phyloP scores from a whole-genome alignment of 2,329 filamentous ascomycete genomes.

The Phaeoacremonium minimum region DNA sequence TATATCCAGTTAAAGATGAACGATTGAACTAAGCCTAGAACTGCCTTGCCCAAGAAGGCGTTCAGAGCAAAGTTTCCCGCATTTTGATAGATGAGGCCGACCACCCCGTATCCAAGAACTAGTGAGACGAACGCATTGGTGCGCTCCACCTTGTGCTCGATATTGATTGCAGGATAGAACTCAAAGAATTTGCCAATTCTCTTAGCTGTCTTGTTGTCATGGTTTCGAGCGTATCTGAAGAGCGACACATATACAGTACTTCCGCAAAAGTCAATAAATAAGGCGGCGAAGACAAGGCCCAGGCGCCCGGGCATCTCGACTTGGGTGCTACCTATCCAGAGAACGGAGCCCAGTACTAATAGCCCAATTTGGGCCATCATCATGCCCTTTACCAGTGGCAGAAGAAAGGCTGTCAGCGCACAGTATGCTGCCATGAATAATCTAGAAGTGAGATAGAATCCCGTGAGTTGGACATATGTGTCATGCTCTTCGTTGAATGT shows the following conservation, averaged over 20 bases:
- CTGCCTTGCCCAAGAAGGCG: conserved; percentile 58
- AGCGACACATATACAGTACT: conserved; percentile 34
- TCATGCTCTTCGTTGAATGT: conserved; percentile 41
- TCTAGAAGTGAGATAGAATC: conserved; percentile 56
- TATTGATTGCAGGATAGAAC: conserved; percentile 59
- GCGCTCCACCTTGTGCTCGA: conserved; percentile 62
- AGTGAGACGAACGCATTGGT: conserved; percentile 62
- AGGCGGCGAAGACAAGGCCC: conserved; percentile 51
- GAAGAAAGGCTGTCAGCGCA: conserved; percentile 35
- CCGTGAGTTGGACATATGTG: conserved; percentile 54
- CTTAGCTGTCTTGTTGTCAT: conserved; percentile 14
- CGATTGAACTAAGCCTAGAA: conserved; percentile 52
- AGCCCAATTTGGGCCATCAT: conserved; percentile 45
- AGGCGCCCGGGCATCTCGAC: conserved; percentile 49
- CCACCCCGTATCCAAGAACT: conserved; percentile 61
- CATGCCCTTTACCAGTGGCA: conserved; percentile 54
- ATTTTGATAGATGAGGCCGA: conserved; percentile 58
- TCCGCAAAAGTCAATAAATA: conserved; percentile 49
- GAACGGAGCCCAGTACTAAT: conserved; percentile 38
- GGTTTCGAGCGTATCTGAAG: conserved; percentile 22
- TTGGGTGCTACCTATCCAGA: conserved; percentile 60
- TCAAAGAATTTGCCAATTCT: conserved; percentile 39
- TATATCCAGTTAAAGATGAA: conserved; percentile 61
- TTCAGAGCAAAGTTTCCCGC: conserved; percentile 49
- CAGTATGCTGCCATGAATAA: conserved; percentile 48